These are phyloP conservation scores for Colletotrichum sojae DNA, from an alignment of 2,329 filamentous ascomycete species.

Conservation along the genomic window DNA sequence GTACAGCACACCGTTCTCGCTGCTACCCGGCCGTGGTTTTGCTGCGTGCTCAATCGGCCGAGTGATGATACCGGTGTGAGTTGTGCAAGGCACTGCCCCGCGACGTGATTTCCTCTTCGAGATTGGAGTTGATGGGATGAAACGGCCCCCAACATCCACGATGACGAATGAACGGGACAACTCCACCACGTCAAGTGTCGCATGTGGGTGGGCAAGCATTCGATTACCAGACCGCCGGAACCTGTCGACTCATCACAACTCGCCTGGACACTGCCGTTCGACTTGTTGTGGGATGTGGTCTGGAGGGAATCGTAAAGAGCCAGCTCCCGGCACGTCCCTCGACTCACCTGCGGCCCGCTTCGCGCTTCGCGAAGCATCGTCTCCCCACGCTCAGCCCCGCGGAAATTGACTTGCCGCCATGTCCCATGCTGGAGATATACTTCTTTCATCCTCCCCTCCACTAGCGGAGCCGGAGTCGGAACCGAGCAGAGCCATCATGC, in stretches of 20 bases:
- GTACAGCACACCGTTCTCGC: no score
- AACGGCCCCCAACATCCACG: slow-evolving; percentile 18
- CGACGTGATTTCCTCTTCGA: neutral
- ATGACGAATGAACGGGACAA: slow-evolving; percentile 17
- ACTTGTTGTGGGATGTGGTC: slow-evolving; percentile 1
- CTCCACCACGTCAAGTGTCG: slow-evolving; percentile 27
- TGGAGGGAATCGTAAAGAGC: neutral
- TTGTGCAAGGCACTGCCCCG: neutral
- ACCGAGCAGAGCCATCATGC: slow-evolving; percentile 3
- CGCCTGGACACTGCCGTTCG: neutral
- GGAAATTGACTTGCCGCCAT: neutral
- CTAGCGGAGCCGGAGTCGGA: slow-evolving; percentile 24
- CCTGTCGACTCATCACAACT: neutral
- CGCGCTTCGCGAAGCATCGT: neutral
- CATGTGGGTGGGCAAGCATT: slow-evolving; percentile 28
- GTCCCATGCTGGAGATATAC: neutral
- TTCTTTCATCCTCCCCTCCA: no score
- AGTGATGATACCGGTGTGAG: neutral
- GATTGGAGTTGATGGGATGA: slow-evolving; percentile 15
- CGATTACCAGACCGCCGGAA: slow-evolving; percentile 16
- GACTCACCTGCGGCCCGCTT: neutral
- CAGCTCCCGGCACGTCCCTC: neutral
- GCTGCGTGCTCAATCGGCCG: no score
- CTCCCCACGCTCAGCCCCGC: slow-evolving; percentile 12
- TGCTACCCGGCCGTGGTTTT: no score